Conservation (phyloP, 768 basidiomycete genomes). For the Kwoniella mangroviensis region DNA sequence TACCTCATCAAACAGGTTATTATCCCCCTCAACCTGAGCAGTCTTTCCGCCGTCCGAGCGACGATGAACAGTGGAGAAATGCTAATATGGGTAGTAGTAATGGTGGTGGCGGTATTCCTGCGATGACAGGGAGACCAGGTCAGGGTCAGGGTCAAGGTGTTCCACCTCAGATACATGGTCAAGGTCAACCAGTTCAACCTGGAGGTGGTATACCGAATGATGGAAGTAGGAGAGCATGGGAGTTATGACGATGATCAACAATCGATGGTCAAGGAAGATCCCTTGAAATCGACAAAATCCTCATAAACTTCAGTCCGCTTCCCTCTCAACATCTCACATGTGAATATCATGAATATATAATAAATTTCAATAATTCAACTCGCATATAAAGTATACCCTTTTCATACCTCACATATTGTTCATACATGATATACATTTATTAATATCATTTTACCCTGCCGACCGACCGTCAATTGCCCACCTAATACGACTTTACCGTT, state of each 20-base stretch:
- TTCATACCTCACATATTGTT: background rate
- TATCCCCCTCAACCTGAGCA: slow-evolving; percentile 15
- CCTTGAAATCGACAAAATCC: background rate
- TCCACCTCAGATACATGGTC: slow-evolving; percentile 5
- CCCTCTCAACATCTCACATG: background rate
- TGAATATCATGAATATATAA: background rate
- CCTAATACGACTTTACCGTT: too few relatives aligned
- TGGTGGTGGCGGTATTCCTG: background rate
- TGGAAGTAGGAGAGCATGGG: slow-evolving; percentile 20
- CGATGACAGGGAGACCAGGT: background rate
- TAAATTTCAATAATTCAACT: background rate
- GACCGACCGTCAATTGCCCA: too few relatives aligned
- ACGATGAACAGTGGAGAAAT: slow-evolving; percentile 26
- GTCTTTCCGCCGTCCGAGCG: slow-evolving; percentile 20
- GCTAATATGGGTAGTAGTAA: slow-evolving; percentile 1
- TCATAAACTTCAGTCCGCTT: background rate
- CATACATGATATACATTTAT: background rate
- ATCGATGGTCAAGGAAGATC: background rate
- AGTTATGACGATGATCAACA: slow-evolving; percentile 6
- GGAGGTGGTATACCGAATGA: slow-evolving; percentile 14
- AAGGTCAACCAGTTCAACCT: background rate
- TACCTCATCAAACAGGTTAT: slow-evolving; percentile 12
- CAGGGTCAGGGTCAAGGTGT: background rate
- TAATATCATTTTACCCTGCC: background rate
- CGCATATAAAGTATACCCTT: background rate